Conservation (phyloP, 345 rosid species). For the Heritiera littoralis region DNA sequence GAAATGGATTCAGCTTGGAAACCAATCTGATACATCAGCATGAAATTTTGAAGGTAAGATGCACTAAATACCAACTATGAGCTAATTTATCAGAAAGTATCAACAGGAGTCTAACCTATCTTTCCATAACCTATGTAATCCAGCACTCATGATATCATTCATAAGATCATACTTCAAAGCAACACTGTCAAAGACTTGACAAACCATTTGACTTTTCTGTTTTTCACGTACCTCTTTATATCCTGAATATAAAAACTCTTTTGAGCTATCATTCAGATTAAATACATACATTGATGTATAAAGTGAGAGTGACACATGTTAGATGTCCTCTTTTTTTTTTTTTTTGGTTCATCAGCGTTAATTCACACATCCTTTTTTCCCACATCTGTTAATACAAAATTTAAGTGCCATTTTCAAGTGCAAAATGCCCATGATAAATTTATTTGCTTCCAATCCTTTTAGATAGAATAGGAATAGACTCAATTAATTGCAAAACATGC, state of each 20-base stretch:
- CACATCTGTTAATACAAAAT: not conserved
- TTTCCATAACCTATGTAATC: slow-evolving; percentile 86
- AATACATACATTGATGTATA: not conserved
- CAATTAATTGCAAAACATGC: not conserved
- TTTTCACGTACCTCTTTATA: slow-evolving; percentile 77
- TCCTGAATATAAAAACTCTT: slow-evolving; percentile 43
- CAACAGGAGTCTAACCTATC: slow-evolving; percentile 54
- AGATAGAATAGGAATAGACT: not conserved
- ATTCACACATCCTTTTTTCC: not conserved
- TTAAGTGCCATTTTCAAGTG: not conserved
- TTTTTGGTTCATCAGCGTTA: too few species aligned
- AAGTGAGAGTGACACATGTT: not conserved
- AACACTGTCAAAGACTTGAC: slow-evolving; percentile 73
- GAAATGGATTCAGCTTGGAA: slow-evolving; percentile 73
- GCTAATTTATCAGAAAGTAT: slow-evolving; percentile 4
- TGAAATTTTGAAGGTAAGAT: slow-evolving; percentile 10
- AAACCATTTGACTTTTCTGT: slow-evolving; percentile 74
- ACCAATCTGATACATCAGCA: slow-evolving; percentile 52
- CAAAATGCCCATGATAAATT: not conserved
- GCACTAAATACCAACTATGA: slow-evolving; percentile 3
- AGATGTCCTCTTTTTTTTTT: not conserved
- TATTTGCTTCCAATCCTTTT: not conserved
- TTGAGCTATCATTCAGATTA: not conserved
- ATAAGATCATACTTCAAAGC: slow-evolving; percentile 86
- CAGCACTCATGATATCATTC: slow-evolving; percentile 94